phyloP scores from a whole-genome alignment of 805 yeast genomes.

The Candida vaughaniae region DNA sequence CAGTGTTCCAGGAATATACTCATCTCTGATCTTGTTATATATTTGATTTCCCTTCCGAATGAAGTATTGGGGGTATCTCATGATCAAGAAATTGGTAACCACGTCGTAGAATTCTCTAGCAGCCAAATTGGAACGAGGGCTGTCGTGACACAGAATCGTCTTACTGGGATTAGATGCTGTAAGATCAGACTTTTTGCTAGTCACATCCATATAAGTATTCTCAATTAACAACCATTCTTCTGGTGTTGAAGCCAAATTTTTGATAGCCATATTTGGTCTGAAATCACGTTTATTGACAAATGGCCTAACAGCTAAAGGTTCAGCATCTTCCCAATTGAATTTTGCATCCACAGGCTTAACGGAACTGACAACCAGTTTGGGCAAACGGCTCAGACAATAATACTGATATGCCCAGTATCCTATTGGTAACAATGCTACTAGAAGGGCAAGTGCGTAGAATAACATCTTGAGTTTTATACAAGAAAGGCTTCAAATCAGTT shows the following conservation, averaged over 20 bases:
- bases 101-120: constrained; percentile 51
- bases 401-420: neutral
- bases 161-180: constrained; percentile 31
- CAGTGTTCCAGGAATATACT: constrained; percentile 31
- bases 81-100: constrained; percentile 36
- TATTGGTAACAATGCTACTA: neutral
- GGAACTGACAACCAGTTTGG: constrained; percentile 1
- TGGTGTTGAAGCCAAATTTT: constrained; percentile 29
- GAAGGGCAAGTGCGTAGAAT: constrained; percentile 1
- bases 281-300: constrained; percentile 36
- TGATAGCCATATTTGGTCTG: constrained; percentile 35
- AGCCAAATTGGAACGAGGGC: constrained; percentile 24
- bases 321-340: constrained; percentile 43
- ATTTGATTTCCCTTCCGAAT: constrained; percentile 22
- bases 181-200: constrained; percentile 6
- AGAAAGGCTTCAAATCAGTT: too few relatives aligned
- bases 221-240: constrained; percentile 64
- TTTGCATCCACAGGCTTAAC: constrained; percentile 28
- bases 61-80: constrained; percentile 58
- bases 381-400: neutral
- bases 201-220: constrained; percentile 43
- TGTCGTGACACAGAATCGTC: constrained; percentile 24
- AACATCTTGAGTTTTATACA: too few relatives aligned
- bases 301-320: constrained; percentile 44
- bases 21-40: constrained; percentile 42